phyloP scores from a whole-genome alignment of 768 basidiomycete genomes.

The Holtermanniella nyarrowii region DNA sequence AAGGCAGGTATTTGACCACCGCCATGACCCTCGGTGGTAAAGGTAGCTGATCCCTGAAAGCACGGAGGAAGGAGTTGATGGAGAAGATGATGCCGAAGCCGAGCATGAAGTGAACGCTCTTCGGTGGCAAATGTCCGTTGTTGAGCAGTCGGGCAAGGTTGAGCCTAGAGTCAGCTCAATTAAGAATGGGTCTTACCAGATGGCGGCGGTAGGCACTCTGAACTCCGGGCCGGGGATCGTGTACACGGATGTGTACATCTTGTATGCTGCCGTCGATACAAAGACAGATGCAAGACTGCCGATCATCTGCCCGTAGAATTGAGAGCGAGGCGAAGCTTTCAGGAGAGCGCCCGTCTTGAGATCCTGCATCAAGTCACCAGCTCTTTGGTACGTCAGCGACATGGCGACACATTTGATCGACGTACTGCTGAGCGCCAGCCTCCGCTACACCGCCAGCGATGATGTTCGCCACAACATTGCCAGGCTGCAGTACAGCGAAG shows the following conservation, averaged over 20 bases:
- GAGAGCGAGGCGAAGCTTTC: constrained; percentile 79
- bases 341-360: constrained; percentile 93
- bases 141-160: constrained; percentile 42
- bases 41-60: constrained; percentile 37
- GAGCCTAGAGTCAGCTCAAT: constrained; percentile 51
- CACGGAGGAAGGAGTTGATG: constrained; percentile 57
- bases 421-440: constrained; percentile 84
- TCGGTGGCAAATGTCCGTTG: constrained; percentile 69
- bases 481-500: constrained; percentile 88
- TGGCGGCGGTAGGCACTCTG: constrained; percentile 87
- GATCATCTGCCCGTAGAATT: constrained; percentile 83
- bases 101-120: constrained; percentile 68
- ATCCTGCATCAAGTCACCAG: constrained; percentile 97
- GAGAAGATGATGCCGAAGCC: constrained; percentile 64
- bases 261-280: constrained; percentile 78
- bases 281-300: constrained; percentile 80
- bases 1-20: constrained; percentile 61
- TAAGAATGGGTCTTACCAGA: constrained; percentile 58
- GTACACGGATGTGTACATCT: constrained; percentile 77
- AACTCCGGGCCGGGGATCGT: constrained; percentile 87
- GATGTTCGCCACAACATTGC: constrained; percentile 93
- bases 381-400: constrained; percentile 45
- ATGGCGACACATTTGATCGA: constrained; percentile 1
- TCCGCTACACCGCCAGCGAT: constrained; percentile 92
- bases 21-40: constrained; percentile 3